Evolutionary conservation across 1,139 yeast genomes (phyloP), one percentile per base, ranked within the genome.

Genomic region (Blastobotrys petasosporus): DNA sequence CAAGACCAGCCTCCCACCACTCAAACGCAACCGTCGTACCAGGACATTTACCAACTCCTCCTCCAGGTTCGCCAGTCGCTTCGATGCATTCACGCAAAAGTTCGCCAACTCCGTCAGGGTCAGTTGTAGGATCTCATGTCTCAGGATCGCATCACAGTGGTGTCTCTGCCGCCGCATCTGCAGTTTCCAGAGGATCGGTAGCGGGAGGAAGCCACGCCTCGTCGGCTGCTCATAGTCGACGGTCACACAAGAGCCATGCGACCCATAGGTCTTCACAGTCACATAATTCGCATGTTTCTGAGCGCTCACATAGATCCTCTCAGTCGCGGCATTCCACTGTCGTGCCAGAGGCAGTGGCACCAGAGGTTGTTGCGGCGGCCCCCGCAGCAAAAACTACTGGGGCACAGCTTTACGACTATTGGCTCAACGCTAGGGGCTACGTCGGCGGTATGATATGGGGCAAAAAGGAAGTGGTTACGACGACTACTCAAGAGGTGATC

Each of bases 361-460:
- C 36, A 25, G 37, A 16, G 37, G 37, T 12, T 23, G 28, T 25
- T 9, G 28, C 17, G 13, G 20, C 36, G 13, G 34, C 42, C 7
- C 23, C 28, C 36, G n/a, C 42, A 40, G 30, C 41, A 29, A 2
- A 33, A 3, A 7, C 34, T 31, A 11, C 39, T 25, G 39, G 47
- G 5, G 41, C 32, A 8, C 41, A 49, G 30, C 36, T 49, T 8
- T 49, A 49, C 41, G 39, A 41, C 10, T 42, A 48, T 29, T 49
- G 51, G 51, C 42, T 49, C 13, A 33, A 40, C 23, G 35, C 53
- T 1, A 41, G 37, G 17, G 46, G 44, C 11, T 47, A 42, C 15
- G 48, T 49, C 12, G 25, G 25, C 25, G 25, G 25, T 7, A 20
- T 20, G 25, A 20, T 20, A 8, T 32, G 34, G 34, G 34, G 34